Evolutionary conservation across 1,139 yeast genomes (phyloP).

Genomic region (Zygosaccharomyces sapae): DNA sequence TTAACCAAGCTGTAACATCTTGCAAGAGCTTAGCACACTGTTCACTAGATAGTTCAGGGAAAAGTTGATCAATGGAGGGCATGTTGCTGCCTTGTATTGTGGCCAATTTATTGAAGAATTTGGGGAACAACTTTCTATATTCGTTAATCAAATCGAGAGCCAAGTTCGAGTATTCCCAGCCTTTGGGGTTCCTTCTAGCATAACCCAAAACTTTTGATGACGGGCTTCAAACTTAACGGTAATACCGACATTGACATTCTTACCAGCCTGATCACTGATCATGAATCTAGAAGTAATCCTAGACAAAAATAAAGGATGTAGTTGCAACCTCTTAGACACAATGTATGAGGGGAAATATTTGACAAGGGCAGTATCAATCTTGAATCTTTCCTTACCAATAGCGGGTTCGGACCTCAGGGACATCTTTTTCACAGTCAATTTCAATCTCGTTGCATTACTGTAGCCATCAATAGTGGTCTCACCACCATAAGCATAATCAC

Average conservation of each 20-base stretch:
- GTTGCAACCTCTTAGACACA: conserved; percentile 53
- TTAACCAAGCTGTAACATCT: conserved; percentile 55
- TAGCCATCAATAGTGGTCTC: conserved; percentile 72
- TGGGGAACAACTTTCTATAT: conserved; percentile 60
- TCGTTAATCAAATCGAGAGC: conserved; percentile 64
- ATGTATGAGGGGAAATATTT: conserved; percentile 66
- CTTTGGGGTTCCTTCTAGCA: conserved; percentile 59
- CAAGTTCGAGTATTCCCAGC: conserved; percentile 81
- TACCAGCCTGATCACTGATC: conserved; percentile 51
- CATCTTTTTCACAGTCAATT: conserved; percentile 53
- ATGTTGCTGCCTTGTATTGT: conserved; percentile 35
- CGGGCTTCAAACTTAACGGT: conserved; percentile 78
- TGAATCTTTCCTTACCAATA: conserved; percentile 56
- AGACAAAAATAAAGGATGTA: conserved; percentile 66
- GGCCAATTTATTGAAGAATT: conserved; percentile 43
- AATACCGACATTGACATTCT: conserved; percentile 72
- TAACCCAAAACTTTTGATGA: conserved; percentile 81
- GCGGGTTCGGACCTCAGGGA: conserved; percentile 54
- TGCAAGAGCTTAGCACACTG: conserved; percentile 44
- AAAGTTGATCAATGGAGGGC: conserved; percentile 43
- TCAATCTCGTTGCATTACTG: conserved; percentile 45
- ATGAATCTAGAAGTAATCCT: conserved; percentile 71
- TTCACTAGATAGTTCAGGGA: conserved; percentile 37
- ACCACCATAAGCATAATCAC: conserved; percentile 85
- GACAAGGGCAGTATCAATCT: conserved; percentile 51